phyloP scores from a whole-genome alignment of 345 rosid species.

The Sonneratia caseolaris region DNA sequence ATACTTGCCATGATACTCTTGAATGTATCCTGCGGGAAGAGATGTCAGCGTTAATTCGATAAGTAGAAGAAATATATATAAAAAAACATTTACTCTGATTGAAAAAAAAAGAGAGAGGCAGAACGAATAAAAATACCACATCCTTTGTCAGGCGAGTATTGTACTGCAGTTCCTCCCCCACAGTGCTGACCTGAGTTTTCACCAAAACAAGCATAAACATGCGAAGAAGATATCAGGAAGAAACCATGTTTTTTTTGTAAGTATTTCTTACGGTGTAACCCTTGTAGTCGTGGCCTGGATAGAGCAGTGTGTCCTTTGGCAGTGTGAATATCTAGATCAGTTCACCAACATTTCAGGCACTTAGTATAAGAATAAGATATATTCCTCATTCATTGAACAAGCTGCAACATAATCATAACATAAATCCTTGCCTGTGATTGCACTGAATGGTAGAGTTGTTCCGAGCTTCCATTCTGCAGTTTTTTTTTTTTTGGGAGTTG shows the following conservation, averaged over 20 bases:
- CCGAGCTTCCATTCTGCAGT: slow-evolving; percentile 71
- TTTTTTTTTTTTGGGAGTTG: not conserved
- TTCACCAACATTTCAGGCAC: slow-evolving; percentile 1
- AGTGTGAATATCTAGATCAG: slow-evolving; percentile 61
- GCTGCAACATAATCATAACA: not conserved
- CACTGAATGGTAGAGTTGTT: slow-evolving; percentile 74
- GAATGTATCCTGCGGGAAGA: slow-evolving; percentile 60
- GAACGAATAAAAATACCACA: slow-evolving; percentile 30
- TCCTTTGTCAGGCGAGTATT: slow-evolving; percentile 83
- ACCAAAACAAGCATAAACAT: not conserved
- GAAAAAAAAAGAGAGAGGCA: not conserved
- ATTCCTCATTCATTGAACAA: not conserved
- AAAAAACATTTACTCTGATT: not conserved
- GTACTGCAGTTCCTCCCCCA: slow-evolving; percentile 71
- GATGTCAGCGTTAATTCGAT: not conserved
- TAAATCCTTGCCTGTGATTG: slow-evolving; percentile 65
- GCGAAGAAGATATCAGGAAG: not conserved
- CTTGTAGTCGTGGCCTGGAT: slow-evolving; percentile 92
- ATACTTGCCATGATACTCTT: slow-evolving; percentile 73
- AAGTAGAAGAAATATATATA: not conserved
- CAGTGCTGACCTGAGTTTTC: slow-evolving; percentile 67
- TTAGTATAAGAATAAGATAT: not conserved
- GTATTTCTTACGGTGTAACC: slow-evolving; percentile 57
- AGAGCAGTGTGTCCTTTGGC: slow-evolving; percentile 74
- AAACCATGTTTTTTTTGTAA: not conserved